Evolutionary conservation across 495 filamentous ascomycete species (phyloP).

Genomic region (Penicillium argentinense): DNA sequence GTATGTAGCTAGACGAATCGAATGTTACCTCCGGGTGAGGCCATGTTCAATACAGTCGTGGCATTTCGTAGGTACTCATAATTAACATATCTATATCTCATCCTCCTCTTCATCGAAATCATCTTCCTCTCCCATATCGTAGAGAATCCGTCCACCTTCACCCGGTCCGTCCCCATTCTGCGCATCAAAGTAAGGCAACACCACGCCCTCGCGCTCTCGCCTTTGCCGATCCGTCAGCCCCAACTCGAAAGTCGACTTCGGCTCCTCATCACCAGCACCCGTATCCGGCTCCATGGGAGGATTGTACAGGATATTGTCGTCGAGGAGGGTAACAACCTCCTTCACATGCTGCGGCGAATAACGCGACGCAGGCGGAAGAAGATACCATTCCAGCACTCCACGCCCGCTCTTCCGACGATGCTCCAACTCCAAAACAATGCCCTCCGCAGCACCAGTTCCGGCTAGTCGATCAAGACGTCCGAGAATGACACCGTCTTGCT

Average conservation of each 20-base stretch:
- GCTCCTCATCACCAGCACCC: constrained; percentile 46
- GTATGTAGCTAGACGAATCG: constrained; percentile 25
- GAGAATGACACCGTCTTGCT: constrained; percentile 69
- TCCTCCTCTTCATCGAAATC: constrained; percentile 99
- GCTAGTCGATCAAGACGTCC: constrained; percentile 49
- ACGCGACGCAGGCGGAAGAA: constrained; percentile 52
- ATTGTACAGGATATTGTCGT: constrained; percentile 73
- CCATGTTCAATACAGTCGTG: not conserved
- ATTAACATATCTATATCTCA: constrained; percentile 64
- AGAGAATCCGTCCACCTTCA: constrained; percentile 84
- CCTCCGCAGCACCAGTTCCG: constrained; percentile 46
- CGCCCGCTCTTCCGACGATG: constrained; percentile 77
- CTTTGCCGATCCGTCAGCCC: constrained; percentile 88
- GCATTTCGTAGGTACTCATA: constrained; percentile 1
- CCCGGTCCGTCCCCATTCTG: constrained; percentile 78
- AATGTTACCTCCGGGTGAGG: constrained; percentile 21
- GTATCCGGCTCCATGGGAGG: constrained; percentile 38
- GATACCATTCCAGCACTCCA: constrained; percentile 73
- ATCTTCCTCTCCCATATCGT: constrained; percentile 95
- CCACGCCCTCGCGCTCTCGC: constrained; percentile 78
- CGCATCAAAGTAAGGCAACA: constrained; percentile 93
- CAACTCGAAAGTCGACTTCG: constrained; percentile 75
- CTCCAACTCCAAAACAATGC: constrained; percentile 82
- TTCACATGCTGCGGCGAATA: constrained; percentile 35
- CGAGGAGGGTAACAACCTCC: constrained; percentile 65